phyloP scores from a whole-genome alignment of 2,329 filamentous ascomycete species.

The Penicillium hesseltinei region DNA sequence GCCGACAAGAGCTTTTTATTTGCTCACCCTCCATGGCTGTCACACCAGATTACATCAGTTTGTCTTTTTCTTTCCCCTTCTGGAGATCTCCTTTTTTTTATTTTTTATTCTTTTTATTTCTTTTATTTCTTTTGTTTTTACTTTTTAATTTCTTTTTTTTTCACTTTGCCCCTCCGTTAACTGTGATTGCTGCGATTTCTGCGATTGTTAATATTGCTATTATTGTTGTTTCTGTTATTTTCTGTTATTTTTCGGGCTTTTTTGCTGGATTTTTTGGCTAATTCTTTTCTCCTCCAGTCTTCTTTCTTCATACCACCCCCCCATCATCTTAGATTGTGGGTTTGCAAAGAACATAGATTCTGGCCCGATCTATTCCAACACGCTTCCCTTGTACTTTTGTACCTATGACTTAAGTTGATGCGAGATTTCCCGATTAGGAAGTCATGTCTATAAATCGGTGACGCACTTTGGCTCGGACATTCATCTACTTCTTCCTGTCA shows the following conservation, averaged over 20 bases:
- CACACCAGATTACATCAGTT: constrained; percentile 27
- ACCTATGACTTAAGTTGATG: background rate
- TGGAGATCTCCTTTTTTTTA: background rate
- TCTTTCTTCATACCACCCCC: background rate
- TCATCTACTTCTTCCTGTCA: constrained; percentile 10
- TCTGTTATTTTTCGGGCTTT: background rate
- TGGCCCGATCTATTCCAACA: constrained; percentile 3
- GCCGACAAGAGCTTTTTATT: constrained; percentile 8
- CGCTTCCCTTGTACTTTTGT: background rate
- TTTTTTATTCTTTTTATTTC: background rate
- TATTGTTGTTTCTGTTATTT: background rate
- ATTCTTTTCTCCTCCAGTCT: background rate
- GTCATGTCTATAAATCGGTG: constrained; percentile 18
- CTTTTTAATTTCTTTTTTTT: constrained; percentile 3
- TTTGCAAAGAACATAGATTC: background rate
- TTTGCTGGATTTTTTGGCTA: background rate
- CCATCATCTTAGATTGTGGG: background rate
- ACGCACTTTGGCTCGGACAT: constrained; percentile 16
- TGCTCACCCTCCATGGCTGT: constrained; percentile 6
- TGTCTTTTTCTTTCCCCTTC: constrained; percentile 18
- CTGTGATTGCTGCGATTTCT: background rate
- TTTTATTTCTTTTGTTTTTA: constrained; percentile 1
- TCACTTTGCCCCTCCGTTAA: constrained; percentile 3
- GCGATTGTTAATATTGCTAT: constrained; percentile 10
- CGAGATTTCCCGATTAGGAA: constrained; percentile 16